A percentile compares a stretch with the other conserved stretches of the same genome.
These are phyloP conservation scores for Aspergillus haitiensis DNA, from an alignment of 495 filamentous ascomycete species.

Conservation along the genomic window DNA sequence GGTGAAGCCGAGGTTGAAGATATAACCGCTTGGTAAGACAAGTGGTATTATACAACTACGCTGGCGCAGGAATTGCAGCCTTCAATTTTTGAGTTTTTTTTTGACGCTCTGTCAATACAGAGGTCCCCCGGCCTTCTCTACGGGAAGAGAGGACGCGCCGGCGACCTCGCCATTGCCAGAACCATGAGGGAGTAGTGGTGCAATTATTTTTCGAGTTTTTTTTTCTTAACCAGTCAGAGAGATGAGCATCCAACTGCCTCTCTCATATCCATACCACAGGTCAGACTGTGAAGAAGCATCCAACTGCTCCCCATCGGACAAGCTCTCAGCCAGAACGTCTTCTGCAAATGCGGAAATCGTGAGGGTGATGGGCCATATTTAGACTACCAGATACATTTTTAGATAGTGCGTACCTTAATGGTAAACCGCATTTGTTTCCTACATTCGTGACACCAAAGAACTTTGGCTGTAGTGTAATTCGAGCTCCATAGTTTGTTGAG, in stretches of 20 bases:
- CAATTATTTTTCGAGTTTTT: conserved; percentile 39
- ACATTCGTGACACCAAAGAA: neutral
- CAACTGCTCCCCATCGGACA: conserved; percentile 52
- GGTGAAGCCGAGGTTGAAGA: conserved; percentile 96
- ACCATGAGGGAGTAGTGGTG: conserved; percentile 42
- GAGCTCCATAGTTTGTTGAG: too few species aligned
- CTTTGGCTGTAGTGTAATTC: too few species aligned
- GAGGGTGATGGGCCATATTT: conserved; percentile 29
- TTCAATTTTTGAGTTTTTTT: conserved; percentile 21
- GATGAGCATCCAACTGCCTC: conserved; percentile 53
- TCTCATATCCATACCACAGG: conserved; percentile 37
- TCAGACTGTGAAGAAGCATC: conserved; percentile 53
- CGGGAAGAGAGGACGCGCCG: conserved; percentile 24
- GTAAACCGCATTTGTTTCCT: neutral
- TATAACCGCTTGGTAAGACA: conserved; percentile 86
- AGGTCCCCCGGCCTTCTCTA: conserved; percentile 18
- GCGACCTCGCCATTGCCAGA: conserved; percentile 17
- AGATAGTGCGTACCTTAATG: conserved; percentile 19
- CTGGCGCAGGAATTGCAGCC: conserved; percentile 40
- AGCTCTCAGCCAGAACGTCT: conserved; percentile 27
- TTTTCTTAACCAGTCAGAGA: conserved; percentile 47
- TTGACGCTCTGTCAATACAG: conserved; percentile 8
- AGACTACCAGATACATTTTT: conserved; percentile 8
- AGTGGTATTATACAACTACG: conserved; percentile 2
- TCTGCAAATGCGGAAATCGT: conserved; percentile 10